A percentile compares a stretch with the other conserved stretches of the same genome.
phyloP scores from a whole-genome alignment of 176 grass and related monocot species.

The Oryza brachyantha region DNA sequence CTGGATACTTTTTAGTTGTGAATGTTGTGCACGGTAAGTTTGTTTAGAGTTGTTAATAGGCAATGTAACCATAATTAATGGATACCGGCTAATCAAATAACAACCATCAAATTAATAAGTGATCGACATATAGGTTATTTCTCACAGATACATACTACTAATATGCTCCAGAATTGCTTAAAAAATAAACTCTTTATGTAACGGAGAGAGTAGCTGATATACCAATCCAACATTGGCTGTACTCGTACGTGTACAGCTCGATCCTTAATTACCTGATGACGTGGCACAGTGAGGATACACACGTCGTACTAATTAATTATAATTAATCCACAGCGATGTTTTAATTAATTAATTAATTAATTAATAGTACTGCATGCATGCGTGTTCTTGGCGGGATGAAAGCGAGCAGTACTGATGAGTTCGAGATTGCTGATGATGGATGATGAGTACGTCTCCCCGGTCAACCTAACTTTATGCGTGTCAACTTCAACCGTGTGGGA shows the following conservation, averaged over 20 bases:
- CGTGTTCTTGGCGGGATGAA: neutral
- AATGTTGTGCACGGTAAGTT: too few species aligned
- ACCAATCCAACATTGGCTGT: neutral
- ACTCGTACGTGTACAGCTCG: neutral
- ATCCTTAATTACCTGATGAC: neutral
- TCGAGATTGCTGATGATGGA: neutral
- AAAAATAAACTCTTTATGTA: too few species aligned
- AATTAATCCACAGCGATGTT: neutral
- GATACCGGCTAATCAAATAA: too few species aligned
- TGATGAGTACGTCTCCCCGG: neutral
- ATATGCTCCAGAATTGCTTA: too few species aligned
- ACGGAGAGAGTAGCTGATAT: neutral
- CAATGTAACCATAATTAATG: too few species aligned
- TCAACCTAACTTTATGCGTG: neutral
- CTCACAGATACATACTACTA: too few species aligned
- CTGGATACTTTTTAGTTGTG: too few species aligned
- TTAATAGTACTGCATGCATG: neutral
- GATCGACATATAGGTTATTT: too few species aligned
- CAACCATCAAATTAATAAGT: too few species aligned
- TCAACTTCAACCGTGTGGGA: neutral
- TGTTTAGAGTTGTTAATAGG: too few species aligned
- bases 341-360: too few species aligned
- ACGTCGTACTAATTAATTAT: neutral
- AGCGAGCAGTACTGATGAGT: neutral
- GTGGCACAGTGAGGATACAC: neutral